Evolutionary conservation across 2,329 filamentous ascomycete species (phyloP), one percentile per base, ranked within the genome.

Genomic region (Magnaporthiopsis incrustans): DNA sequence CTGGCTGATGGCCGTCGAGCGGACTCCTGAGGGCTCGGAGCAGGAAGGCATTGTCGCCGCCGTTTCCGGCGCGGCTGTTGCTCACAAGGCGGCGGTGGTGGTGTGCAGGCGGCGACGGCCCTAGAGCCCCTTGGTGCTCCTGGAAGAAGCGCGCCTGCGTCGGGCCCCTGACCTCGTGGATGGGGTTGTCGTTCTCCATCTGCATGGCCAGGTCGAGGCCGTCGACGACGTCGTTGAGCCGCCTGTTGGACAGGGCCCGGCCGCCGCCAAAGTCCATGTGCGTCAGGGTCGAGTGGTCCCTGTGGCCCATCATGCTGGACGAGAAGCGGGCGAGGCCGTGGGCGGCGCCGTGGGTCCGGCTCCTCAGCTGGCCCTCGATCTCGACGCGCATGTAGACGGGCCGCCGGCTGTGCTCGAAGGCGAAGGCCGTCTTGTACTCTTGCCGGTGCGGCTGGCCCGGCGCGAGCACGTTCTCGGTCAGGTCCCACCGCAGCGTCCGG

Each of bases 381-480:
- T 68, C 64, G 12, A 69, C 66, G 10, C 61, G 64, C 59, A 69
- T 67, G 25, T 61, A 58, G 35, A 69, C 63, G 12, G 63, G 61
- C n/a, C 64, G 27, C 15, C 35, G 15, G 57, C 65, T 65, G 59
- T 69, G 68, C 22, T 68, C 64, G 58, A 68, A 67, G 3, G 68
- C 62, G 30, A 69, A 69, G 0, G 44, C 68, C 10, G 68, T 69
- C 27, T 66, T 65, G 38, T 67, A 68, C 15, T 63, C 63, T 33
- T 64, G 67, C 27, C 61, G 65, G 61, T 68, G 67, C 11, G 60
- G 50, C 26, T 67, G 59, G 18, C 62, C 60, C 7, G 60, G 63
- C n/a, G 67, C 66, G 26, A 68, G 61, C 22, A 65, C 62, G 62
- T 69, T 67, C 60, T 68, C 66, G n/a, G 63, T 65, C 22, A 68